Base-by-base conservation (phyloP, 169 alveolate genomes). In the Cryptosporidium muris region DNA sequence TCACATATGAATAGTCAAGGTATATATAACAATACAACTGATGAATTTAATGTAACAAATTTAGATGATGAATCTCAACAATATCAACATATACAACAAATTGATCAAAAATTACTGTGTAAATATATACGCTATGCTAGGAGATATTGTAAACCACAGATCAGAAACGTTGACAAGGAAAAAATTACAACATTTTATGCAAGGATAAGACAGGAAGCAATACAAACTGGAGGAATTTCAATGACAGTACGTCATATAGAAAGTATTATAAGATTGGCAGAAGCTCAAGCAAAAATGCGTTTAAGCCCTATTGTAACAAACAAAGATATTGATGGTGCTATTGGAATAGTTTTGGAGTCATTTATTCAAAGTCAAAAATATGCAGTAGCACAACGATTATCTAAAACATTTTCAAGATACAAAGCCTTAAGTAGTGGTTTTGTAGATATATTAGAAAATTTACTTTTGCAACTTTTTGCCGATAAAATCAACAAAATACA, bases 71-170 rank as follows among this genome's bases (percentile, higher is more conserved):
- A 25, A 25, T 25, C 25, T 0, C 25, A 25, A 25, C 25, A 25
- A 25, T 93, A 93, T 60, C 25, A 25, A 25, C 0, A 25, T 25
- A 25, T 25, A 25, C 25, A 25, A 25, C 97, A 96, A 4, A 90
- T 95, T n/a, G 90, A 92, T 25, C 97, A 95, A 89, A 98, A 96
- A 63, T 88, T 96, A 45, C 92, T 98, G 7, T 95, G 95, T 80
- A 97, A 98, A 90, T 98, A 98, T 82, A 96, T 98, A 16, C 82
- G 95, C 43, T 97, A 98, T 88, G 99, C 99, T 0, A 94, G 98
- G 91, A 91, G 89, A 64, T 89, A 88, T 56, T 64, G 92, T 4
- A 88, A 89, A 2, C 98, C 97, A 42, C 94, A 95, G 80, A 80
- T 94, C 48, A 92, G 92, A 12, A 94, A 93, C 56, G 90, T 95